Base-by-base conservation (phyloP, 306 rosid species). In the Fragaria nilgerrensis region DNA sequence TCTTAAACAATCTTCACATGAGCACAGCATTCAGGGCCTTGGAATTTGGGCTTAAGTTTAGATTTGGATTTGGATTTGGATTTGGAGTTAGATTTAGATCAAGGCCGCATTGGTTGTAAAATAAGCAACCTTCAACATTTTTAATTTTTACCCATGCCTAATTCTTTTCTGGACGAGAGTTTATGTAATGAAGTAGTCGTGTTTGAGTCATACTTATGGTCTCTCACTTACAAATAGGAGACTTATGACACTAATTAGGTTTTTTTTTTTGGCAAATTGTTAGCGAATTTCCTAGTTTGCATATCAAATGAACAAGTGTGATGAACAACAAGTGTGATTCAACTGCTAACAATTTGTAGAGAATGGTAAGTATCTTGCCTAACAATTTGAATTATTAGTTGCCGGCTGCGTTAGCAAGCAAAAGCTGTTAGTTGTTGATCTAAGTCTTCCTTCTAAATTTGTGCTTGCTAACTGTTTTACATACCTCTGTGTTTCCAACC, bases 1-100 rank as follows among this genome's bases (percentile, higher is more conserved):
- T 78, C 72, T 8, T 43, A 10, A 63, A 44, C 73, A 72, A 72
- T 50, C 67, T 68, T 72, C 41, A 48, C 22, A 3, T n/a, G 14
- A n/a, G 14, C 11, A 9, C n/a, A n/a, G 29, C 61, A 5, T 32
- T 29, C n/a, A 25, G 65, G 36, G 34, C 65, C 36, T 15, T 4
- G 10, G 16, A 58, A 4, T 58, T 3, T 10, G 32, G 63, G 63
- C 63, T 56, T 56, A 1, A 32, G 34, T 32, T 32, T 41, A 7
- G 9, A 41, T 41, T 41, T 41, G 7, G 41, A 36, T 36, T 27
- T 25, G 36, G 29, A 55, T 49, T 49, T 16, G n/a, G 20, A 52
- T 55, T 55, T 19, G 11, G 63, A 43, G 11, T 43, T 43, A 11
- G 48, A 9, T 52, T 48, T 13, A 48, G 52, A 48, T 48, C 52